Percentiles rank a stretch among this genome's conserved stretches.
Evolutionary conservation across 2,329 filamentous ascomycete species (phyloP).

Genomic region (Penicillium sp.): DNA sequence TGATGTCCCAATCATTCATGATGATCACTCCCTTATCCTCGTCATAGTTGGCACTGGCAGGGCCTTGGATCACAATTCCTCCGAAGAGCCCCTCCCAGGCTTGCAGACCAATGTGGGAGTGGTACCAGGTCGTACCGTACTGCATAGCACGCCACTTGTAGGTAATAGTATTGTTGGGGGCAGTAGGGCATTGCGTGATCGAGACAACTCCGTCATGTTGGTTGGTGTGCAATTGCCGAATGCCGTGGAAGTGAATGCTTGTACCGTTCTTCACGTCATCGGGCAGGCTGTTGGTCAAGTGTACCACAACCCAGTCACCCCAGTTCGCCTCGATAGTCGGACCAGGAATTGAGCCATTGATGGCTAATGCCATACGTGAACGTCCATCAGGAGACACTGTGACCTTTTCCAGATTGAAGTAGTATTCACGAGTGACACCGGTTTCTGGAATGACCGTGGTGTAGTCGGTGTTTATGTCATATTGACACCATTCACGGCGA

Average conservation of each 20-base stretch:
- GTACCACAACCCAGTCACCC: conserved; percentile 58
- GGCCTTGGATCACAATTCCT: conserved; percentile 50
- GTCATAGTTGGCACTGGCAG: conserved; percentile 39
- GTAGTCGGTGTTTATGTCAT: background rate
- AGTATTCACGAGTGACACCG: background rate
- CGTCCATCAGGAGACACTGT: background rate
- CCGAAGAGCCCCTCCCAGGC: conserved; percentile 57
- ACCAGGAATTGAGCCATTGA: conserved; percentile 65
- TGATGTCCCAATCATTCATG: conserved; percentile 36
- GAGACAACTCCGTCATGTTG: conserved; percentile 23
- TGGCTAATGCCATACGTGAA: conserved; percentile 6
- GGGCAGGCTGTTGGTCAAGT: conserved; percentile 54
- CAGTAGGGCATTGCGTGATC: conserved; percentile 37
- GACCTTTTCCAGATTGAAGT: background rate
- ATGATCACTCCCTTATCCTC: conserved; percentile 36
- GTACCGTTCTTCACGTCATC: conserved; percentile 3
- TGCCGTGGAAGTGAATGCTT: conserved; percentile 28
- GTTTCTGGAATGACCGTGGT: background rate
- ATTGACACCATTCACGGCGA: background rate
- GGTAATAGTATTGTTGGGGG: conserved; percentile 32
- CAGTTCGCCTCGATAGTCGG: conserved; percentile 65
- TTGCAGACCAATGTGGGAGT: conserved; percentile 34
- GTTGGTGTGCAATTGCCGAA: conserved; percentile 28
- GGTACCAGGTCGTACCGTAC: conserved; percentile 32
- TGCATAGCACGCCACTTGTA: conserved; percentile 34